Evolutionary conservation across 2,329 filamentous ascomycete genomes (phyloP), one percentile per base, ranked within the genome.

Genomic region (Aspergillus glaucus): DNA sequence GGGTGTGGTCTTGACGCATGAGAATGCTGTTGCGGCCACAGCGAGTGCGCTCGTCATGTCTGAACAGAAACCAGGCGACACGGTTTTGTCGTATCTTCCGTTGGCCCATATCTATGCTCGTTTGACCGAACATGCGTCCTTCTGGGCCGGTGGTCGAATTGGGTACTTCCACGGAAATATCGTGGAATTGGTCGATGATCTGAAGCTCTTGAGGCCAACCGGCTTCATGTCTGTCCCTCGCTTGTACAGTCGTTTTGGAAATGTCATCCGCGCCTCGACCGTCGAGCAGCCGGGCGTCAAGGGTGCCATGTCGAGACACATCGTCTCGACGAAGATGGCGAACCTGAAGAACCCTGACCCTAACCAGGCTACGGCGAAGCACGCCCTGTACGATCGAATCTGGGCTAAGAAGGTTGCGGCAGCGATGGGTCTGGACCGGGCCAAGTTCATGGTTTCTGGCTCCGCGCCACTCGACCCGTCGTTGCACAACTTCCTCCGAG

Each of bases 121-220:
- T 48, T 77, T 96, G 57, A 76, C 84, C 37, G 93, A 98, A 66
- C 87, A 94, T 66, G 75, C 77, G 3, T 80, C 82, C 12, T 75
- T 96, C 14, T 81, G 86, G 61, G 78, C 81, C 46, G 91, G 89
- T 47, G 81, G 81, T 30, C 75, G 81, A 7, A 84, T 96, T 59
- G 93, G 92, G 10, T 98, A 92, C 70, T 98, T 96, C 79, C 88
- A 93, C 59, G 93, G 93, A 47, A 89, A 96, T 63, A 85, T 96
- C 53, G 65, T 87, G 10, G 87, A 87, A 55, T 75, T 98, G 15
- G 84, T 94, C 1, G 93, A 98, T 50, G 93, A 98, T 64, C 71
- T 98, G 72, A 95, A 97, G 75, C 68, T 89, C 36, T 77, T 98
- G 49, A 82, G 84, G 50, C 93, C 93, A 0, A 93, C 86, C 10